Base-by-base conservation (phyloP, 2,329 filamentous ascomycete genomes). In the Parafenestella ontariensis region DNA sequence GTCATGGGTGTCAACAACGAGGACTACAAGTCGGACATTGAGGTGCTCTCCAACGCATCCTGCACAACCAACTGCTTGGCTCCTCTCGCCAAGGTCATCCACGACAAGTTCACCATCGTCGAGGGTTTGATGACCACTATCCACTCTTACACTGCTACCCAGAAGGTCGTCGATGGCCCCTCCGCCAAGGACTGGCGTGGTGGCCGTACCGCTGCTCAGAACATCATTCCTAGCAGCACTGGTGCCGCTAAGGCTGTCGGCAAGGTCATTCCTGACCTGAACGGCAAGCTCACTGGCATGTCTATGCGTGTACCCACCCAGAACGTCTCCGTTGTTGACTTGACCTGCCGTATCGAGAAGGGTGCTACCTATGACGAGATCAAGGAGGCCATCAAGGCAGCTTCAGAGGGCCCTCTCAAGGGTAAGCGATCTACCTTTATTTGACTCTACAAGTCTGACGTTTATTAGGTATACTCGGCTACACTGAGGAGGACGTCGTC, bases 61-160 rank as follows among this genome's bases (percentile, higher is more conserved):
- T 98, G 95, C 92, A 99, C 95, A 81, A 98, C 95, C 87, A 99
- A 99, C 91, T 98, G 95, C 89, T 84, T 99, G 82, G 95, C 95
- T 81, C 95, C 95, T 79, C 90, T 99, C 67, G 95, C 95, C 85
- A 99, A 98, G 91, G 92, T 98, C 77, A 88, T 99, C 84, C 85
- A 99, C 88, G 94, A 98, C 87, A 96, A 97, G 82, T 99, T 89
- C 85, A 89, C 86, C 81, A 95, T 99, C 79, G 82, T 97, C 76
- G 95, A 99, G 88, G 95, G 94, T 87, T 89, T 98, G 75, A 99
- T 99, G 95, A 98, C 95, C 83, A 99, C 95, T 71, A 88, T 98
- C 81, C 95, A 99, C 90, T 97, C 95, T 75, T 98, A 98, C 90
- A 98, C 95, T 74, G 95, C 95, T 76, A 98, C 95, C 80, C 95